These are phyloP conservation scores for Kazachstania africana DNA, from an alignment of 805 yeast species.

Conservation along the genomic window DNA sequence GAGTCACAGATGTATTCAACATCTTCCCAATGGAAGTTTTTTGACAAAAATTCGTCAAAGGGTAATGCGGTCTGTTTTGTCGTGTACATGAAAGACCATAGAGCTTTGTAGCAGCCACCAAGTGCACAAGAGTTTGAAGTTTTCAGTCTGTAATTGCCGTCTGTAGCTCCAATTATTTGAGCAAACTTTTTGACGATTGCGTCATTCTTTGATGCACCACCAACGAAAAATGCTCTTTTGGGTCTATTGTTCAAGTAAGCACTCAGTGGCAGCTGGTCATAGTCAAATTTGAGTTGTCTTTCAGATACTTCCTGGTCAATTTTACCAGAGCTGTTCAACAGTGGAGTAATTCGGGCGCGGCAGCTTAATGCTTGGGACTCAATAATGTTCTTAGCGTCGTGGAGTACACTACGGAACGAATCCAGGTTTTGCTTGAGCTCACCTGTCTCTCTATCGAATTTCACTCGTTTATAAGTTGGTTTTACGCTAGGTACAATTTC, in stretches of 20 bases:
- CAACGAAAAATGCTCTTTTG: conserved; percentile 65
- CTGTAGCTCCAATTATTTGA: conserved; percentile 46
- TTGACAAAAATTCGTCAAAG: conserved; percentile 36
- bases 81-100: conserved; percentile 47
- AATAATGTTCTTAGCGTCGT: conserved; percentile 66
- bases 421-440: conserved; percentile 23
- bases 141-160: conserved; percentile 60
- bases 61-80: conserved; percentile 9
- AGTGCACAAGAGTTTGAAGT: conserved; percentile 84
- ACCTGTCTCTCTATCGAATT: conserved; percentile 25
- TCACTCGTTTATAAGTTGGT: conserved; percentile 48
- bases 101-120: conserved; percentile 81
- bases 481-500: conserved; percentile 80
- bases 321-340: conserved; percentile 31
- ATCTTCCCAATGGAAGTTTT: conserved; percentile 37
- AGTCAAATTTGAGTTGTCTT: conserved; percentile 31
- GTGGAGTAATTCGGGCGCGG: conserved; percentile 66
- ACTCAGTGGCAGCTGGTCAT: conserved; percentile 16
- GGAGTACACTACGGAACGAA: conserved; percentile 36
- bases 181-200: conserved; percentile 62
- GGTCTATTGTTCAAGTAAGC: conserved; percentile 37
- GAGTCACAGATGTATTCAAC: conserved; percentile 18
- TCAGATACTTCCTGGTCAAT: conserved; percentile 8
- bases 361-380: conserved; percentile 84
- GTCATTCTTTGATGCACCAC: conserved; percentile 70